Conservation (phyloP, 2,329 filamentous ascomycete species). For the Aspergillus eucalypticola region DNA sequence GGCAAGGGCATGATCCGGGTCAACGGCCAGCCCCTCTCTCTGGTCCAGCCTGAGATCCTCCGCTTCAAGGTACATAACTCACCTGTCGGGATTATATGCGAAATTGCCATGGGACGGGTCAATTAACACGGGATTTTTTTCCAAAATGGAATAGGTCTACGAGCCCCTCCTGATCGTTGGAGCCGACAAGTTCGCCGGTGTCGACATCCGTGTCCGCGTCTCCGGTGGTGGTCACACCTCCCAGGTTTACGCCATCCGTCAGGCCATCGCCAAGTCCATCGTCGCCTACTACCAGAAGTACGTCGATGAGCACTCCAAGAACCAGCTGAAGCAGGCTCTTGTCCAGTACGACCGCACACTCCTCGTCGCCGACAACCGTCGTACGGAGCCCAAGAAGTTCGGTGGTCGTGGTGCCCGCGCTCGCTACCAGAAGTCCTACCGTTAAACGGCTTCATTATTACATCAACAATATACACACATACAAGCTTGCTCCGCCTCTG, state of each 20-base stretch:
- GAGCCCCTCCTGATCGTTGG: constrained; percentile 97
- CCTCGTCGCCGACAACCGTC: constrained; percentile 97
- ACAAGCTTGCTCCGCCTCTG: constrained; percentile 15
- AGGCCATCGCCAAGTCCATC: constrained; percentile 97
- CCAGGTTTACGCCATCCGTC: constrained; percentile 96
- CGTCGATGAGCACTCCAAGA: constrained; percentile 99
- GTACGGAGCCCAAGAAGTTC: constrained; percentile 98
- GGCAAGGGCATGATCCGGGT: constrained; percentile 95
- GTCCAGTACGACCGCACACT: constrained; percentile 96
- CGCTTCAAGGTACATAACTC: constrained; percentile 78
- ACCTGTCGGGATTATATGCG: not conserved
- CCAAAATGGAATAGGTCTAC: constrained; percentile 68
- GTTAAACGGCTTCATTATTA: constrained; percentile 61
- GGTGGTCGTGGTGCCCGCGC: constrained; percentile 83
- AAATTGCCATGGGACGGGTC: not conserved
- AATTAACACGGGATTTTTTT: constrained; percentile 1
- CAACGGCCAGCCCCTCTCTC: constrained; percentile 92
- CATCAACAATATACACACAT: too few species aligned
- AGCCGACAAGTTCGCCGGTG: constrained; percentile 92
- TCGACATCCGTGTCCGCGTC: constrained; percentile 97
- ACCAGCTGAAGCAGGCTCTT: constrained; percentile 96
- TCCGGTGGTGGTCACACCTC: constrained; percentile 96
- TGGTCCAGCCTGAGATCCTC: constrained; percentile 94
- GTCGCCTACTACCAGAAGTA: constrained; percentile 99
- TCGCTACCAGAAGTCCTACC: constrained; percentile 99